Evolutionary conservation across 1,284 basidiomycete genomes (phyloP), one percentile per base, ranked within the genome.

Genomic region (Albatrellus sp.): DNA sequence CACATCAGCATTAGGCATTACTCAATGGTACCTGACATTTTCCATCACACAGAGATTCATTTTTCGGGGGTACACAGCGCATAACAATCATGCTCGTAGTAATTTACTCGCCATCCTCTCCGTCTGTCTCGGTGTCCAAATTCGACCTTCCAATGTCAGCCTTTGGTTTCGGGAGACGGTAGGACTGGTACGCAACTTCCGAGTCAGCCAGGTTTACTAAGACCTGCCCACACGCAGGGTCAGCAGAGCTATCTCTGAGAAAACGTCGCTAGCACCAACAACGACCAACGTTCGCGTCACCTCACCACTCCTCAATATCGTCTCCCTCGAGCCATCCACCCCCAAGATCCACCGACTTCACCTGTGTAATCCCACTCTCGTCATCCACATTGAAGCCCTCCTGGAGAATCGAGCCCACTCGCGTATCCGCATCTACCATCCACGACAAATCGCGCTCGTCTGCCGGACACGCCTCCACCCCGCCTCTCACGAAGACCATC

Each of bases 151-250:
- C 63, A 20, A 46, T 48, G 34, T 55, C 57, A 20, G 56, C 57
- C 1, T 63, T 62, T 45, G 60, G 60, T 2, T 62, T 60, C 47
- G 61, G 58, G 9, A 50, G 69, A 52, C 56, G 72, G 70, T 70
- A 24, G 24, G 3, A 7, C 24, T 46, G 12, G 11, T 20, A 5
- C 14, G 40, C 38, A 19, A 44, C 35, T 30, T 36, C 37, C 20
- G 17, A 31, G 5, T 20, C 7, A 16, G 19, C 17, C 31, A 11
- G 13, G 13, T 16, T 19, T 20, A n/a, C 41, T 14, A 6, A 17
- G n/a, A n/a, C n/a, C n/a, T n/a, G n/a, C n/a, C n/a, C n/a, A n/a
- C n/a, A n/a, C n/a, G n/a, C n/a, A n/a, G n/a, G n/a, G n/a, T 24
- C 24, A 24, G 24, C 3, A 24, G 7, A 7, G 24, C 24, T 24